Evolutionary conservation across 306 rosid genomes (phyloP).

Genomic region (Trichosanthes truncata): DNA sequence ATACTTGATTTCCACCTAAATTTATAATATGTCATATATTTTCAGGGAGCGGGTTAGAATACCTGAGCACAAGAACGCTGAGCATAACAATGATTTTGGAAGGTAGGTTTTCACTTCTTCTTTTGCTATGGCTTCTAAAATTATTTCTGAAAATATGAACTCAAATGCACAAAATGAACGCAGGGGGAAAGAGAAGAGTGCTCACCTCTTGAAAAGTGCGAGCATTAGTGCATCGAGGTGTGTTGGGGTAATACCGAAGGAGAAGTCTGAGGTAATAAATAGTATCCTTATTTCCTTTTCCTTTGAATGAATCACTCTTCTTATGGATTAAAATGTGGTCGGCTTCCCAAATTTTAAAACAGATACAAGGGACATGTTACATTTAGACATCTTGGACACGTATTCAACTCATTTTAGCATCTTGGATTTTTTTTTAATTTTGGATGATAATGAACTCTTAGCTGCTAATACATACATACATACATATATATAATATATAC

Average conservation of each 20-base stretch:
- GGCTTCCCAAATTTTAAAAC: neutral
- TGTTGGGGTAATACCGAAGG: constrained; percentile 32
- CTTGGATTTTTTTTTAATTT: neutral
- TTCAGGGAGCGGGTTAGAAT: constrained; percentile 65
- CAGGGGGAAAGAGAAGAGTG: constrained; percentile 23
- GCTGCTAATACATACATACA: neutral
- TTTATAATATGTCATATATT: neutral
- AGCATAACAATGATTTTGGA: constrained; percentile 31
- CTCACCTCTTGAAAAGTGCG: constrained; percentile 82
- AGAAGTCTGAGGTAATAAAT: constrained; percentile 48
- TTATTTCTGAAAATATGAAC: constrained; percentile 23
- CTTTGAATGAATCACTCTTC: neutral
- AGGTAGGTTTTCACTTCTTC: constrained; percentile 28
- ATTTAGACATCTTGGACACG: neutral
- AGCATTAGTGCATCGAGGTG: constrained; percentile 94
- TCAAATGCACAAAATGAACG: constrained; percentile 36
- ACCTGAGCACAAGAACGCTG: constrained; percentile 35
- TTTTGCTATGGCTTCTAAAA: constrained; percentile 33
- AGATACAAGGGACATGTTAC: neutral
- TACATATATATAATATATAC: no score
- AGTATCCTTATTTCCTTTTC: neutral
- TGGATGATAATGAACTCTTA: neutral
- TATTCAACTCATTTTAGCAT: neutral
- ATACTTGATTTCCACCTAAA: neutral
- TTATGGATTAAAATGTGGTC: neutral